Evolutionary conservation across 2,329 filamentous ascomycete genomes (phyloP).

Genomic region (Xylaria arbuscula): DNA sequence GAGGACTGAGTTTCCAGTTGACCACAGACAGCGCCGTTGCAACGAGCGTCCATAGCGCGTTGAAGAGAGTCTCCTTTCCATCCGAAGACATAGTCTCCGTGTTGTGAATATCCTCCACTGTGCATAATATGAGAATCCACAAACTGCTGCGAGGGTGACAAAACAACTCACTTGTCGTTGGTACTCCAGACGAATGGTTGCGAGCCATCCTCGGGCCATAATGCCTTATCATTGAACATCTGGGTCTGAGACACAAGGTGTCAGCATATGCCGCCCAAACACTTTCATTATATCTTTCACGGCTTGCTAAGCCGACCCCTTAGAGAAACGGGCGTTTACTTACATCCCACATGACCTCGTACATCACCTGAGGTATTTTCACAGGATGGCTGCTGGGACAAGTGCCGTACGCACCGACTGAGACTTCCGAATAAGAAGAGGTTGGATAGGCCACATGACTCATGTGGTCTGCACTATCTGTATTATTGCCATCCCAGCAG

Average conservation of each 20-base stretch:
- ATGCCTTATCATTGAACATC: slow-evolving; percentile 44
- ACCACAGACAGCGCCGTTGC: slow-evolving; percentile 48
- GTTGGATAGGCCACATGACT: slow-evolving; percentile 63
- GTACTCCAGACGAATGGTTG: slow-evolving; percentile 50
- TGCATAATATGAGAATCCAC: slow-evolving; percentile 8
- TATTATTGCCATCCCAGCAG: slow-evolving; percentile 65
- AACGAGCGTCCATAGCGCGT: slow-evolving; percentile 55
- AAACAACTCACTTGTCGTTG: slow-evolving; percentile 37
- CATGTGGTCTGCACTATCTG: slow-evolving; percentile 60
- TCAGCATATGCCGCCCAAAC: slow-evolving; percentile 7
- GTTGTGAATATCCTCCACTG: slow-evolving; percentile 46
- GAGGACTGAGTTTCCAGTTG: slow-evolving; percentile 44
- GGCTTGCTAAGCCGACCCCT: not conserved
- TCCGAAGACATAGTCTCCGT: slow-evolving; percentile 57
- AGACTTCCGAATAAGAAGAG: slow-evolving; percentile 45
- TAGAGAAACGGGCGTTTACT: slow-evolving; percentile 34
- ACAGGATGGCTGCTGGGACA: slow-evolving; percentile 65
- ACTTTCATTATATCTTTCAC: not conserved
- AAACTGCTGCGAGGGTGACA: no score
- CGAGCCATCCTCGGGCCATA: slow-evolving; percentile 47
- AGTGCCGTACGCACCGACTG: slow-evolving; percentile 52
- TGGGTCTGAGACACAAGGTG: slow-evolving; percentile 35
- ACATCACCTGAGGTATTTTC: slow-evolving; percentile 64
- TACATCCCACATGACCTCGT: slow-evolving; percentile 66
- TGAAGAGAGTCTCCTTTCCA: slow-evolving; percentile 57